Base-by-base conservation (phyloP, 129 eudicot genomes). In the Chrysanthemum seticuspe region DNA sequence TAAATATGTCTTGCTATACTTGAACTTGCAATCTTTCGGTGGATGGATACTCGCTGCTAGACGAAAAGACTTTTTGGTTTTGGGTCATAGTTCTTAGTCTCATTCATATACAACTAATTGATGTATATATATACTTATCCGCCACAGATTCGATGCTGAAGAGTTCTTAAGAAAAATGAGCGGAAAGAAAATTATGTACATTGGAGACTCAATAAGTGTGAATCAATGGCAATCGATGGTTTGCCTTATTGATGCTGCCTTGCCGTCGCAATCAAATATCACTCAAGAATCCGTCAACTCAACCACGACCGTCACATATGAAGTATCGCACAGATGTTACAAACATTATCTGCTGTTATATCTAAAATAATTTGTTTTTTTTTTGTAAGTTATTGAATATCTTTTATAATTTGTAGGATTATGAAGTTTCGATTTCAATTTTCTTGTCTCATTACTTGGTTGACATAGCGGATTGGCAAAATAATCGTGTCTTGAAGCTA, bases 401-500 rank as follows among this genome's bases (percentile, higher is more conserved):
- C 10, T 59, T n/a, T 34, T 45, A 64, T 13, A 15, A 51, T 64
- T 73, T 79, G 82, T 77, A 91, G 97, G 91, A 85, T 18, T 91
- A 81, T 75, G 89, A 68, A 47, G 97, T 87, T 62, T 64, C 87
- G 0, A 45, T 91, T n/a, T 64, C 76, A 11, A 6, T 83, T 13
- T 81, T 78, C 65, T 71, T 65, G 59, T 78, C 95, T 0, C 75
- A 74, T 16, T 88, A 68, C 56, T 75, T 91, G 72, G 97, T 88
- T 9, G 97, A 91, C 73, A 74, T 86, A 6, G 79, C 19, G 31
- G 48, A 23, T 0, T 81, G 71, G 50, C 31, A 59, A 13, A 51
- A 67, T 21, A 96, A 90, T 3, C 82, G 96, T 10, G 84, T 91
- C 21, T 34, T 91, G 85, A 91, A 84, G 61, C 84, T 91, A 5